These are phyloP conservation scores for Lactarius pseudohatsudake DNA, from an alignment of 768 basidiomycete genomes.

Conservation along the genomic window DNA sequence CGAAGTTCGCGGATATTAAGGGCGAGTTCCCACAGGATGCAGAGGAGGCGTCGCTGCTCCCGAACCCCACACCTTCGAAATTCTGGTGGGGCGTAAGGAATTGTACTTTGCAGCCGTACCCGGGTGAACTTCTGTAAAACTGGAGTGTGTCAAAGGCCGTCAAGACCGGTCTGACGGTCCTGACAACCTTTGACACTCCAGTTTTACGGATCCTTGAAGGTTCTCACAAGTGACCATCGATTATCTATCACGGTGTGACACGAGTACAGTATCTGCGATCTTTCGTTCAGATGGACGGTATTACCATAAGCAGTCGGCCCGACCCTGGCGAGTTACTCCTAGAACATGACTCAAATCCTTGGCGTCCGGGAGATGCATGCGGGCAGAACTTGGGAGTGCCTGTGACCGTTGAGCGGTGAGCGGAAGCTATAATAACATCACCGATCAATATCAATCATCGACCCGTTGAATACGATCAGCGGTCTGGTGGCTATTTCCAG, in stretches of 20 bases:
- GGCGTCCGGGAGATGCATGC: background rate
- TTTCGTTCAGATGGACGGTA: background rate
- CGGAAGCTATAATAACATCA: slow-evolving; percentile 3
- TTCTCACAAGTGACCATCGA: background rate
- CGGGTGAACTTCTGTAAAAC: no score
- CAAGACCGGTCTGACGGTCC: no score
- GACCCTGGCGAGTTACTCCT: background rate
- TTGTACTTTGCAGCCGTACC: background rate
- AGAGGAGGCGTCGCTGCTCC: background rate
- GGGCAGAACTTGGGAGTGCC: background rate
- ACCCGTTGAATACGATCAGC: background rate
- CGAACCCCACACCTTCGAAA: background rate
- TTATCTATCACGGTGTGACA: background rate
- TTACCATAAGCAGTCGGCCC: background rate
- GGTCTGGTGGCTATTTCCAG: background rate
- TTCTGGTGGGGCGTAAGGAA: slow-evolving; percentile 5
- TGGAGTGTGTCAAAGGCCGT: no score
- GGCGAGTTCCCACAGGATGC: background rate
- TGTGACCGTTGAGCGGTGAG: background rate
- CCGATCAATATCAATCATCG: background rate
- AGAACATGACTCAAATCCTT: background rate
- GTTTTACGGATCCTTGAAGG: background rate
- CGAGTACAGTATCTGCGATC: background rate
- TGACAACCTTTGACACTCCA: no score
- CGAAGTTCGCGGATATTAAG: background rate